These are phyloP conservation scores for Pezicula carpinea DNA, from an alignment of 2,329 filamentous ascomycete species.

Conservation along the genomic window DNA sequence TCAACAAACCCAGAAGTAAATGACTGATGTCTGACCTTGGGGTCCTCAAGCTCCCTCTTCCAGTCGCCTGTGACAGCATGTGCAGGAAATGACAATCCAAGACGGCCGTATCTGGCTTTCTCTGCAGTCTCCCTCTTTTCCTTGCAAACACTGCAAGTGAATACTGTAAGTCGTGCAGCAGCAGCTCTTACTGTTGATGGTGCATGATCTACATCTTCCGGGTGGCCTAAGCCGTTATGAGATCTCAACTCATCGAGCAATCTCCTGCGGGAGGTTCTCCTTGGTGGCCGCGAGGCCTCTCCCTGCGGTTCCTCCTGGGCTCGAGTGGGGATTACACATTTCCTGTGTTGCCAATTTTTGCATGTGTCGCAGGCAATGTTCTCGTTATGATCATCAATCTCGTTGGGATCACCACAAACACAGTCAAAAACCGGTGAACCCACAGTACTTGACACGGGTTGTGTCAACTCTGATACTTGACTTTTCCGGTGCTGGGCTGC, in stretches of 20 bases:
- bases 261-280: no score
- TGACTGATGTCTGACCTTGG: slow-evolving; percentile 48
- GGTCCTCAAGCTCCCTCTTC: slow-evolving; percentile 35
- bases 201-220: no score
- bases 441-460: background rate
- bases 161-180: background rate
- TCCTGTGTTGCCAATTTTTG: slow-evolving; percentile 91
- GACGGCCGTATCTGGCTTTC: background rate
- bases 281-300: no score
- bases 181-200: no score
- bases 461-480: slow-evolving; percentile 11
- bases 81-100: slow-evolving; percentile 17
- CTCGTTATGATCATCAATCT: slow-evolving; percentile 85
- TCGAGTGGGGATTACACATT: slow-evolving; percentile 67
- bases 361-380: slow-evolving; percentile 90
- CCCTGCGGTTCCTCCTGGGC: no score
- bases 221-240: no score
- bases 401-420: slow-evolving; percentile 77
- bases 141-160: background rate
- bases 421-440: slow-evolving; percentile 67
- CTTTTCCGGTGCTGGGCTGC: background rate
- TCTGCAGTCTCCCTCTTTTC: background rate
- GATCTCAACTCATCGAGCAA: no score
- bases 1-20: slow-evolving; percentile 60
- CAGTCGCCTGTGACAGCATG: slow-evolving; percentile 14